Evolutionary conservation across 106 monocot genomes (phyloP), one percentile per base, ranked within the genome.

Genomic region (Allium cepa): DNA sequence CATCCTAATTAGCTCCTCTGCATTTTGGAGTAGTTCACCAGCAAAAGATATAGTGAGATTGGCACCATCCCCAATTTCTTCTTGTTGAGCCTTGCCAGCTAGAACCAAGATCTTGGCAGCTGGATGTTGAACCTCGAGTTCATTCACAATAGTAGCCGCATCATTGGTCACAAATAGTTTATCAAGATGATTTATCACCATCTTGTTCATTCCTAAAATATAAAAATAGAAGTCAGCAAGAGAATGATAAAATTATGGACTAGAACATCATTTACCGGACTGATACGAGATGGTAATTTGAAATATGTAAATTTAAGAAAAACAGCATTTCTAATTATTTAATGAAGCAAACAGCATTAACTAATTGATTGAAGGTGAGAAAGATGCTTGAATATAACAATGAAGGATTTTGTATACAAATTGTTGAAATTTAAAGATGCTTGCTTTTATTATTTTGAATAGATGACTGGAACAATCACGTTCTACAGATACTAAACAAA

Each of bases 161-260:
- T 99, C 97, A 66, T 84, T 99, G 17, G 97, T 99, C n/a, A 99
- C 80, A 75, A 92, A 99, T 0, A 99, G 84, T 83, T 92, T 99
- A 79, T 99, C 97, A 60, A 99, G 65, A 66, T 99, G 97, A 72
- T 99, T 99, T 12, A 99, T 99, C 8, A 99, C 89, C 97, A 99
- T 99, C 60, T 99, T 99, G 63, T 99, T 99, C 97, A 99, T 89
- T 16, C 94, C 94, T 48, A 69, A 10, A 62, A 64, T 13, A 64
- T 9, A 49, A 7, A 64, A 49, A 64, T 11, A 64, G 17, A 8
- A 64, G 12, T 18, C 16, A 64, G 16, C 17, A 64, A 14, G 45
- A 49, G 64, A 7, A 3, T 15, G 17, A 7, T 11, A 13, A 64
- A 64, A 14, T 63, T 9, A 49, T 8, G 49, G 17, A 10, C 26